Base-by-base conservation (phyloP, 164 flowering plant genomes). In the Kalanchoe fedtschenkoi region DNA sequence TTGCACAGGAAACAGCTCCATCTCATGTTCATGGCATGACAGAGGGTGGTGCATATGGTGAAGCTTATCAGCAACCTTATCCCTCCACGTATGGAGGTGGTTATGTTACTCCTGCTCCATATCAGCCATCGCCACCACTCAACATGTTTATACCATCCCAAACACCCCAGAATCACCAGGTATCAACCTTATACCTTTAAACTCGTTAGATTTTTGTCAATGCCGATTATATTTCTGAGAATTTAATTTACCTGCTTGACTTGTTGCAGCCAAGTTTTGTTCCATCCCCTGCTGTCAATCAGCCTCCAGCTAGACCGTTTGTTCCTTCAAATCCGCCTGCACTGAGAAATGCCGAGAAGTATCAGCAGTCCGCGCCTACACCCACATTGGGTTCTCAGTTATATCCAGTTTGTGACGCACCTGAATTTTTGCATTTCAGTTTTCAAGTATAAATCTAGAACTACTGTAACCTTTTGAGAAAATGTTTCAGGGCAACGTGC, bases 341-440 rank as follows among this genome's bases (percentile, higher is more conserved):
- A 30, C 70, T 85, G 64, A 80, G 63, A 75, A 85, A 90, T 68
- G 79, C 66, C 47, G 96, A 83, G 55, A 87, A 85, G 69, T 91
- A 85, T 76, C 97, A 91, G 76, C 96, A 86, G 68, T 43, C 51
- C 9, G 11, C 51, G 8, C 51, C 24, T 5, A 41, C 44, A 41
- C 86, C 96, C 37, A 73, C 87, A 42, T 70, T 90, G 81, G 89
- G 79, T 59, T 80, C 97, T 68, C 97, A 91, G 69, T 70, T 87
- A 34, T 88, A 89, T 71, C 82, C 90, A 54, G 98, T 93, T 21
- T 32, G 90, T 80, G 66, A 13, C 34, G 28, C 42, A 26, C 6
- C 9, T 43, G n/a, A 43, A 43, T 43, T 24, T 43, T 43, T 1
- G 6, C 3, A n/a, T 21, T 43, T n/a, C 39, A 43, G 51, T 43